Conservation (phyloP, 495 filamentous ascomycete species). For the Articulospora tetracladia region DNA sequence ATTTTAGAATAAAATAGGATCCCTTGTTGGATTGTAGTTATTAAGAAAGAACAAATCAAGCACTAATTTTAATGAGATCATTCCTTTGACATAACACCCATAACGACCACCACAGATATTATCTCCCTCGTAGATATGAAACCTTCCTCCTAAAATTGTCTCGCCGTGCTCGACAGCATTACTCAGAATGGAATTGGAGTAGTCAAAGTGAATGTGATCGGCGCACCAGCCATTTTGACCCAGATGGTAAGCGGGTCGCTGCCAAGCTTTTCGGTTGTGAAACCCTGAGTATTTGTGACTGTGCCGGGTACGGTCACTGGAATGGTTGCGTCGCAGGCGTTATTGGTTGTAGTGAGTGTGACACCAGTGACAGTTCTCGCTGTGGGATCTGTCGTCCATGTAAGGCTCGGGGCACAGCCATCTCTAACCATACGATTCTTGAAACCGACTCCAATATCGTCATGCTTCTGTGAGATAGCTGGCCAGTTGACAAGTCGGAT, state of each 20-base stretch:
- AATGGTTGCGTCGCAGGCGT: slow-evolving; percentile 47
- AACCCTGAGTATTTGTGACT: slow-evolving; percentile 36
- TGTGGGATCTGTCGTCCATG: slow-evolving; percentile 38
- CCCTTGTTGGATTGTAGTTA: no score
- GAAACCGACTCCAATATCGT: slow-evolving; percentile 50
- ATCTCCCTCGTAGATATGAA: background rate
- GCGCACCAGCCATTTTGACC: slow-evolving; percentile 46
- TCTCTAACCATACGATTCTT: slow-evolving; percentile 50
- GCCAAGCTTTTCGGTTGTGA: slow-evolving; percentile 51
- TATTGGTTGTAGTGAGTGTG: slow-evolving; percentile 40
- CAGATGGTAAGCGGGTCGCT: slow-evolving; percentile 57
- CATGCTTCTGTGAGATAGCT: slow-evolving; percentile 50
- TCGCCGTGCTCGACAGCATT: no score
- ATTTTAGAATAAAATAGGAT: no score
- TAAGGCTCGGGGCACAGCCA: slow-evolving; percentile 46
- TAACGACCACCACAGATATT: background rate
- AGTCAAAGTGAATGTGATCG: slow-evolving; percentile 47
- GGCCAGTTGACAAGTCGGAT: slow-evolving; percentile 55
- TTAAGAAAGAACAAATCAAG: background rate
- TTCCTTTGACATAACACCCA: background rate
- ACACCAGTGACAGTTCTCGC: slow-evolving; percentile 43
- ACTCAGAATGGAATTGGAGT: slow-evolving; percentile 36
- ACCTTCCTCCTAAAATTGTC: no score
- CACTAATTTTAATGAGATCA: background rate
- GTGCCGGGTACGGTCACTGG: slow-evolving; percentile 53